Conservation (phyloP, 2,329 filamentous ascomycete genomes). For the Penicillium sp. region DNA sequence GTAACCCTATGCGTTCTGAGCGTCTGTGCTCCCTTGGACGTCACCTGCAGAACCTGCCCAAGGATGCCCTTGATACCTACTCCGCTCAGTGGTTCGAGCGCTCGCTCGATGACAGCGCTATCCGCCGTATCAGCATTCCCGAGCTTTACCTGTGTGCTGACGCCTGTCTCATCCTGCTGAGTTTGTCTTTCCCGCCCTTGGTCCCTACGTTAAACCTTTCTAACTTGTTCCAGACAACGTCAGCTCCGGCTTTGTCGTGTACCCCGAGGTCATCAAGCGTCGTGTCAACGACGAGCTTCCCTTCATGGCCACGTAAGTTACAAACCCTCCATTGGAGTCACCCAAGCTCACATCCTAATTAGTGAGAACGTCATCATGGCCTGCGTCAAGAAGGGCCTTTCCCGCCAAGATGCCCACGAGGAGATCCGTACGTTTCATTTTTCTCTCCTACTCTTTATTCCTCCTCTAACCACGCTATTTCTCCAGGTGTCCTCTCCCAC, state of each 20-base stretch:
- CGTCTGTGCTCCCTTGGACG: constrained; percentile 61
- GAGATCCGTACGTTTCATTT: constrained; percentile 61
- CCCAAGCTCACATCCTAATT: constrained; percentile 16
- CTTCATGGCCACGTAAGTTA: constrained; percentile 72
- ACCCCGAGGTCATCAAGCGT: constrained; percentile 69
- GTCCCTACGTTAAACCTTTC: neutral
- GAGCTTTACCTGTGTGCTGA: constrained; percentile 70
- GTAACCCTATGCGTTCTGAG: constrained; percentile 59
- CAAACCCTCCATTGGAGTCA: neutral
- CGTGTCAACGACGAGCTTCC: constrained; percentile 75
- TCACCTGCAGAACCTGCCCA: constrained; percentile 55
- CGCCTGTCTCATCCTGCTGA: constrained; percentile 48
- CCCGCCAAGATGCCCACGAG: constrained; percentile 81
- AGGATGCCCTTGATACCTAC: constrained; percentile 65
- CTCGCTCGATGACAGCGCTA: constrained; percentile 74
- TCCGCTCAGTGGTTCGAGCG: constrained; percentile 75
- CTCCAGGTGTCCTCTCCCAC: constrained; percentile 66
- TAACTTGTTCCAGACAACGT: constrained; percentile 60
- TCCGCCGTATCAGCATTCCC: constrained; percentile 59
- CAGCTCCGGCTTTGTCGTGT: constrained; percentile 70
- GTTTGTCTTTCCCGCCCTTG: constrained; percentile 19
- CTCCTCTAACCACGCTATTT: constrained; percentile 13
- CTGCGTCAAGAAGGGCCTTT: constrained; percentile 68
- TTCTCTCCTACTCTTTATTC: neutral
- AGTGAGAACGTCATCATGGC: constrained; percentile 68